phyloP scores from a whole-genome alignment of 768 basidiomycete species.

The Hericium alpestre region DNA sequence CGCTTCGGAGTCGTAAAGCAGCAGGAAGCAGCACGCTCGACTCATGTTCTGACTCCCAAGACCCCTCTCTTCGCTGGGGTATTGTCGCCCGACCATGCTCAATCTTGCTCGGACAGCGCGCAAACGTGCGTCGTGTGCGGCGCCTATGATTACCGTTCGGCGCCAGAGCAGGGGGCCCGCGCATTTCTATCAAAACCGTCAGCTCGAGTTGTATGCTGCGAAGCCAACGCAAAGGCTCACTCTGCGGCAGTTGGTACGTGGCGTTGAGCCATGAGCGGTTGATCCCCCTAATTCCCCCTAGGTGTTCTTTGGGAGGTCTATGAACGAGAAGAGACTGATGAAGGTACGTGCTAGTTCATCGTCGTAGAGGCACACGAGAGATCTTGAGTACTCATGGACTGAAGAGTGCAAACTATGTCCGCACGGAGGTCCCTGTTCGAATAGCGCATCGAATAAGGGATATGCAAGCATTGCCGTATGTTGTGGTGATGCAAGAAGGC shows the following conservation, averaged over 20 bases:
- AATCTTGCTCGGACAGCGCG: neutral
- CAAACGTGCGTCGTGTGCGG: neutral
- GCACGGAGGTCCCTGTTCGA: conserved; percentile 79
- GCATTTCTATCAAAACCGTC: conserved; percentile 72
- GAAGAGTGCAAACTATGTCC: conserved; percentile 84
- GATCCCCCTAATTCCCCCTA: conserved; percentile 19
- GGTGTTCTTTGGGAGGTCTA: conserved; percentile 81
- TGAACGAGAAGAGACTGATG: conserved; percentile 68
- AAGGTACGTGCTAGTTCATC: conserved; percentile 34
- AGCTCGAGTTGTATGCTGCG: conserved; percentile 71
- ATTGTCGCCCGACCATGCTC: no score
- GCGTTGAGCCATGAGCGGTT: neutral
- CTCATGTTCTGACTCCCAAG: neutral
- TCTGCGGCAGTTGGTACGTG: conserved; percentile 62
- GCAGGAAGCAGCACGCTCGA: neutral
- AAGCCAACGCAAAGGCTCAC: conserved; percentile 64
- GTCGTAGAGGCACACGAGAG: neutral
- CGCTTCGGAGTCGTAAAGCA: neutral
- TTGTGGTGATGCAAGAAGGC: conserved; percentile 78
- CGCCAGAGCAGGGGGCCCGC: conserved; percentile 6
- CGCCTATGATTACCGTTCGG: neutral
- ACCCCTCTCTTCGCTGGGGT: neutral
- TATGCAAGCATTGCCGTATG: conserved; percentile 75
- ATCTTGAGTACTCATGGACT: neutral
- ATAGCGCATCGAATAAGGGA: conserved; percentile 83